Evolutionary conservation across 2,329 filamentous ascomycete genomes (phyloP).

Genomic region (Colletotrichum agaves): DNA sequence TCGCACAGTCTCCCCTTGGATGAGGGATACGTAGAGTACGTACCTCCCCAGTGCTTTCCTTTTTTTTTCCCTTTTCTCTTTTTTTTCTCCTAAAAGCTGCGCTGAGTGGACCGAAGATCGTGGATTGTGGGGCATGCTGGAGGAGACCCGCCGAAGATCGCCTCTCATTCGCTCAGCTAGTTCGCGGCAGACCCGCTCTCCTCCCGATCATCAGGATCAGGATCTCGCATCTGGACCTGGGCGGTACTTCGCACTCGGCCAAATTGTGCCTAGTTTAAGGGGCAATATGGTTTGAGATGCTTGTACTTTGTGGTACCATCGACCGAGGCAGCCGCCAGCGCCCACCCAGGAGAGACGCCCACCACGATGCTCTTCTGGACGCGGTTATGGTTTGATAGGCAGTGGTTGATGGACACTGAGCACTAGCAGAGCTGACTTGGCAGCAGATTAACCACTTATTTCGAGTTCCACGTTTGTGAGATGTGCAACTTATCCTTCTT

Average conservation of each 20-base stretch:
- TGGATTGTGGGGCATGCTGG: slow-evolving; percentile 3
- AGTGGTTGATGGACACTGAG: background rate
- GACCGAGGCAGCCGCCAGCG: slow-evolving; percentile 17
- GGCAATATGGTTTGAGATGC: slow-evolving; percentile 14
- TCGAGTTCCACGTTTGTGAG: background rate
- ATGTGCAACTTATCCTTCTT: too few relatives aligned
- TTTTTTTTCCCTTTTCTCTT: background rate
- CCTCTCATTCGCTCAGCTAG: background rate
- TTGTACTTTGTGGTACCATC: slow-evolving; percentile 24
- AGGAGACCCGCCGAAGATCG: background rate
- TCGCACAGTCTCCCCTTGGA: slow-evolving; percentile 20
- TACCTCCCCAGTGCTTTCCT: background rate
- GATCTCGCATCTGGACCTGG: slow-evolving; percentile 34
- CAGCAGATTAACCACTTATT: background rate
- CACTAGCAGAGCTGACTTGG: background rate
- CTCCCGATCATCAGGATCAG: slow-evolving; percentile 29
- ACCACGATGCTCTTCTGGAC: too few relatives aligned
- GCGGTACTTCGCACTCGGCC: slow-evolving; percentile 21
- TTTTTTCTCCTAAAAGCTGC: background rate
- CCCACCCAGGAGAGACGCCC: background rate
- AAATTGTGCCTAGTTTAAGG: slow-evolving; percentile 16
- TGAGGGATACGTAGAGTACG: slow-evolving; percentile 11
- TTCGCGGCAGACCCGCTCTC: background rate
- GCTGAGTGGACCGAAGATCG: slow-evolving; percentile 4
- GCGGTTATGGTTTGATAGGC: background rate